These are phyloP conservation scores for Sporothrix variecibatus DNA, from an alignment of 2,329 filamentous ascomycete genomes.

Conservation along the genomic window DNA sequence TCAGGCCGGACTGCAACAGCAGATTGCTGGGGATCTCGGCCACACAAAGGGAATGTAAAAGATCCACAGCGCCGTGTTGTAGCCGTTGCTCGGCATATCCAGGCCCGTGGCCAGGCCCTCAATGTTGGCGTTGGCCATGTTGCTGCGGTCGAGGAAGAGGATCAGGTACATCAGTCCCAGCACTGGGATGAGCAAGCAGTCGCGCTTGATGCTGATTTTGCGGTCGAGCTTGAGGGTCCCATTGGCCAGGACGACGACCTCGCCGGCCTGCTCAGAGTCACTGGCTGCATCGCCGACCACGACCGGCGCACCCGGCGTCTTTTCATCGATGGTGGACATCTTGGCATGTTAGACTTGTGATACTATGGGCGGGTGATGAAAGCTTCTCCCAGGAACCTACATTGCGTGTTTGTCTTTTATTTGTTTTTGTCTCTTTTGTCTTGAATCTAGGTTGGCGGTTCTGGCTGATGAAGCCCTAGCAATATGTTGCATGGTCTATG, in stretches of 20 bases:
- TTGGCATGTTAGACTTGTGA: neutral
- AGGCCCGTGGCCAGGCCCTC: neutral
- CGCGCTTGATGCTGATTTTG: neutral
- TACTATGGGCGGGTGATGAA: no score
- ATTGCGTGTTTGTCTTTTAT: neutral
- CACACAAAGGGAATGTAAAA: neutral
- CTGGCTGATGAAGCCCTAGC: neutral
- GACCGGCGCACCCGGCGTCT: neutral
- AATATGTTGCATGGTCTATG: neutral
- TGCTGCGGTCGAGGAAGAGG: neutral
- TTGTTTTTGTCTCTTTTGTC: neutral
- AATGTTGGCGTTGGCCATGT: neutral
- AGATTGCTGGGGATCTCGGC: neutral
- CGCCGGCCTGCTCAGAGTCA: neutral
- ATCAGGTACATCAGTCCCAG: neutral
- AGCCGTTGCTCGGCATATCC: neutral
- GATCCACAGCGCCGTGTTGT: neutral
- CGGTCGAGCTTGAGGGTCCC: neutral
- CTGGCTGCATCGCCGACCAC: neutral
- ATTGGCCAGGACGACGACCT: neutral
- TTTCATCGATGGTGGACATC: neutral
- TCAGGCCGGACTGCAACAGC: neutral
- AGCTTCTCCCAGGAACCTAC: neutral
- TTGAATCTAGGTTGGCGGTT: neutral
- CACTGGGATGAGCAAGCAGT: neutral